Conservation (phyloP, 1,139 yeast genomes). For the Pichia sp. region DNA sequence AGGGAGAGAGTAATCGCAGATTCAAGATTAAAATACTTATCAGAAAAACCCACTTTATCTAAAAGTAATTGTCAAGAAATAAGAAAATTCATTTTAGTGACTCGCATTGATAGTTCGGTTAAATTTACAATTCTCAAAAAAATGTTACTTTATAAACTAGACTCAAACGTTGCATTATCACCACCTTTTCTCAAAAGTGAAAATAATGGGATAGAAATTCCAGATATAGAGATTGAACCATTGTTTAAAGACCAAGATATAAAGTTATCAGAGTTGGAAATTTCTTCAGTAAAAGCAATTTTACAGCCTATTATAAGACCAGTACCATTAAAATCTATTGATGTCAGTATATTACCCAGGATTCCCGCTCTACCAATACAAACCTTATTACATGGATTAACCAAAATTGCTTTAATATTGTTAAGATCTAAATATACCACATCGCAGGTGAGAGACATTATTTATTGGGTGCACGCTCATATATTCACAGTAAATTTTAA, state of each 20-base stretch:
- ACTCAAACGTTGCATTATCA: neutral
- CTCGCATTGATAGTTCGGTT: neutral
- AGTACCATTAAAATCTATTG: slow-evolving; percentile 4
- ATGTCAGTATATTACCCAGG: slow-evolving; percentile 6
- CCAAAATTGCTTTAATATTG: slow-evolving; percentile 4
- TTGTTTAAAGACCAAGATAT: neutral
- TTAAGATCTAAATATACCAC: slow-evolving; percentile 4
- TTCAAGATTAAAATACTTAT: slow-evolving; percentile 30
- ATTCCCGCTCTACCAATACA: slow-evolving; percentile 10
- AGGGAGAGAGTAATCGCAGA: slow-evolving; percentile 30
- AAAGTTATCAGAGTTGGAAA: slow-evolving; percentile 1
- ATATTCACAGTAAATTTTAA: slow-evolving; percentile 26
- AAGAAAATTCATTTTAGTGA: slow-evolving; percentile 31
- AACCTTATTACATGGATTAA: slow-evolving; percentile 3
- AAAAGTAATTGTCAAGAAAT: slow-evolving; percentile 34
- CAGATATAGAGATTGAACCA: slow-evolving; percentile 1
- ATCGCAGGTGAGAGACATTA: slow-evolving; percentile 14
- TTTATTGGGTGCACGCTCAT: slow-evolving; percentile 26
- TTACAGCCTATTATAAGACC: slow-evolving; percentile 11
- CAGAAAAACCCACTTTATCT: slow-evolving; percentile 27
- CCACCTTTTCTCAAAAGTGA: slow-evolving; percentile 7
- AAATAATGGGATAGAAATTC: neutral
- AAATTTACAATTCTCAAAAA: slow-evolving; percentile 8
- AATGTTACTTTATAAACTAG: slow-evolving; percentile 7
- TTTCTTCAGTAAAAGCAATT: slow-evolving; percentile 4